Conservation (phyloP, 805 yeast genomes). For the Blastobotrys attinorum region DNA sequence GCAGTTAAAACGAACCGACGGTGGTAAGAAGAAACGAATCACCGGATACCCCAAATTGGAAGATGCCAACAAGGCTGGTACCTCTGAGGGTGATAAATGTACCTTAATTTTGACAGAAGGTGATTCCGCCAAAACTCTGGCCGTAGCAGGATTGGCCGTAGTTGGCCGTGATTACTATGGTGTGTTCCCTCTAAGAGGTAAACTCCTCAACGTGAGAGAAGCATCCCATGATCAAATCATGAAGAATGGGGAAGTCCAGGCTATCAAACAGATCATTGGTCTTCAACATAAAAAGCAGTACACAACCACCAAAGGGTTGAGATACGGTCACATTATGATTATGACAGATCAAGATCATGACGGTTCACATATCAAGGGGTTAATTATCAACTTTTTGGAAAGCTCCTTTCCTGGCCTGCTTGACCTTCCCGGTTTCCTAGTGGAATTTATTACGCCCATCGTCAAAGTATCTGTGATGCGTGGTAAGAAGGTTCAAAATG, state of each 20-base stretch:
- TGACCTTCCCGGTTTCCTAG: conserved; percentile 81
- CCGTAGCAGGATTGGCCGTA: conserved; percentile 88
- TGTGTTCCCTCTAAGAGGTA: conserved; percentile 92
- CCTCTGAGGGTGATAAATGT: conserved; percentile 84
- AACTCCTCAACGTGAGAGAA: conserved; percentile 88
- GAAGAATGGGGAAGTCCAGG: conserved; percentile 90
- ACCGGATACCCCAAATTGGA: conserved; percentile 85
- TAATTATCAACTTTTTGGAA: conserved; percentile 87
- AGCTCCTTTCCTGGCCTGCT: conserved; percentile 90
- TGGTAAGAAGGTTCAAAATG: conserved; percentile 34
- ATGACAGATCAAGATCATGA: conserved; percentile 99
- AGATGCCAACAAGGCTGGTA: conserved; percentile 96
- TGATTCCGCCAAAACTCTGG: conserved; percentile 87
- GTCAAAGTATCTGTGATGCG: conserved; percentile 75
- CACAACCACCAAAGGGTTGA: conserved; percentile 59
- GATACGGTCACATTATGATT: conserved; percentile 96
- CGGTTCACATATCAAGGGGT: conserved; percentile 96
- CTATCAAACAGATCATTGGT: conserved; percentile 91
- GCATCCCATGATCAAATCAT: conserved; percentile 93
- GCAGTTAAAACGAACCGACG: conserved; percentile 83
- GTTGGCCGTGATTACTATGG: conserved; percentile 95
- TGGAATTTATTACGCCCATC: conserved; percentile 94
- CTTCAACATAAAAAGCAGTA: conserved; percentile 86
- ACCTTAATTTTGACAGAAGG: conserved; percentile 94
- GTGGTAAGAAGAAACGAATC: conserved; percentile 69